phyloP scores from a whole-genome alignment of 2,329 filamentous ascomycete genomes.

The Trichoderma sp. region DNA sequence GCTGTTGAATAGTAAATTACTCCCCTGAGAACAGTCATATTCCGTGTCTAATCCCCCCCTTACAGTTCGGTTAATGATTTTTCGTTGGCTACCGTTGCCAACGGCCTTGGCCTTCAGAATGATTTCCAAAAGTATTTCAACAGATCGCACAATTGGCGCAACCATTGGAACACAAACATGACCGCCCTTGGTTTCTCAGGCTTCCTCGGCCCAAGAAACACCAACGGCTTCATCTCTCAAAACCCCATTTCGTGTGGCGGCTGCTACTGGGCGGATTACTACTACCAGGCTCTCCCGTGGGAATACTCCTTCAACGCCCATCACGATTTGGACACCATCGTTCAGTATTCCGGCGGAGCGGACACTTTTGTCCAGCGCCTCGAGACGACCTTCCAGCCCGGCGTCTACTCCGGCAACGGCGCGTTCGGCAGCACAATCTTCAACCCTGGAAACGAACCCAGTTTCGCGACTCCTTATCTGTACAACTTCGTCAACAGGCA shows the following conservation, averaged over 20 bases:
- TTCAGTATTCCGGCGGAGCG: conserved; percentile 53
- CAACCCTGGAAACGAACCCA: conserved; percentile 65
- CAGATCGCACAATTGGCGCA: conserved; percentile 66
- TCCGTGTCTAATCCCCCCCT: not conserved
- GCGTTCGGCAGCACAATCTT: conserved; percentile 56
- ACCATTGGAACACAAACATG: conserved; percentile 64
- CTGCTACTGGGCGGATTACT: conserved; percentile 62
- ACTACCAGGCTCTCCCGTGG: conserved; percentile 60
- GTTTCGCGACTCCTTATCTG: conserved; percentile 64
- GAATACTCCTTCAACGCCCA: conserved; percentile 68
- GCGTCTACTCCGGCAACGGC: conserved; percentile 40
- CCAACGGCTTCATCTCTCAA: conserved; percentile 47
- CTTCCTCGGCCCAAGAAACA: conserved; percentile 61
- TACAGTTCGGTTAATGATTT: conserved; percentile 62
- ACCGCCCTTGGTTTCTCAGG: conserved; percentile 59
- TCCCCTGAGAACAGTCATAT: not conserved
- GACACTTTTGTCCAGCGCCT: conserved; percentile 55
- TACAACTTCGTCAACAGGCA: conserved; percentile 66
- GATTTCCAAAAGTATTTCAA: conserved; percentile 58
- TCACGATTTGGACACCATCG: conserved; percentile 58
- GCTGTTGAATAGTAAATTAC: conserved; percentile 59
- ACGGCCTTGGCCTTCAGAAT: conserved; percentile 47
- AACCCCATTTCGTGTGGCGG: conserved; percentile 58
- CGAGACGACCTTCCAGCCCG: conserved; percentile 57
- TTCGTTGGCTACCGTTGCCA: conserved; percentile 61